A percentile compares a stretch with the other conserved stretches of the same genome.
Conservation (phyloP, 495 filamentous ascomycete species). For the Xylaria telfairii region DNA sequence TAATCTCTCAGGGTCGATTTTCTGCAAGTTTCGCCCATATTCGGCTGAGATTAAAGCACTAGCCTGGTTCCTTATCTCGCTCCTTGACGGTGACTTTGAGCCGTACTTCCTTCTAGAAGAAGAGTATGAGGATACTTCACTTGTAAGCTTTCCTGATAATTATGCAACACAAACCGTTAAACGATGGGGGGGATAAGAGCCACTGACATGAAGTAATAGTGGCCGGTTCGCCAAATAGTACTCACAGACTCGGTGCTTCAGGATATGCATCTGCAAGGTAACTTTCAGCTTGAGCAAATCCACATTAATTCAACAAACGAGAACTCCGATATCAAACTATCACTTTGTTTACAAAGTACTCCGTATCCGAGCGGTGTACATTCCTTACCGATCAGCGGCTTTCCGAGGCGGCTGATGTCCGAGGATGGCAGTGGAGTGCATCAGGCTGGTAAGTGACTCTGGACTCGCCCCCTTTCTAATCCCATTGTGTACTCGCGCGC, state of each 20-base stretch:
- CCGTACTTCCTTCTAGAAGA: conserved; percentile 44
- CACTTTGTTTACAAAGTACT: conserved; percentile 38
- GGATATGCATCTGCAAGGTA: conserved; percentile 40
- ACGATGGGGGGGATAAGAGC: too few species aligned
- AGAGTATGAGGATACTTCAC: conserved; percentile 24
- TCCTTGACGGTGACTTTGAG: conserved; percentile 40
- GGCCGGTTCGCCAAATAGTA: conserved; percentile 32
- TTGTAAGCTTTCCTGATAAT: not conserved
- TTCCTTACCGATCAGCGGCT: conserved; percentile 45
- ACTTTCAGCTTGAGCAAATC: conserved; percentile 35
- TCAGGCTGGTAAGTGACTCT: conserved; percentile 41
- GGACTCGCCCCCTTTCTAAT: not conserved
- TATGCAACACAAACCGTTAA: too few species aligned
- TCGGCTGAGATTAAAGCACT: conserved; percentile 38
- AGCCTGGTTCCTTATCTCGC: conserved; percentile 37
- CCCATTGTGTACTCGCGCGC: too few species aligned
- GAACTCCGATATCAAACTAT: conserved; percentile 33
- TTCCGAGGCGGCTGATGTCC: conserved; percentile 42
- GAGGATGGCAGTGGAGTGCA: conserved; percentile 36
- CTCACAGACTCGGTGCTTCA: conserved; percentile 35
- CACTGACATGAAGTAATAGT: conserved; percentile 2
- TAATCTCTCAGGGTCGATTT: conserved; percentile 36
- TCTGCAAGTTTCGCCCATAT: conserved; percentile 40
- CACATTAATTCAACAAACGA: conserved; percentile 34
- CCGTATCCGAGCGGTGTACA: conserved; percentile 33